A percentile compares a stretch with the other conserved stretches of the same genome.
phyloP scores from a whole-genome alignment of 2,329 filamentous ascomycete genomes.

The Pyrenophora teres region DNA sequence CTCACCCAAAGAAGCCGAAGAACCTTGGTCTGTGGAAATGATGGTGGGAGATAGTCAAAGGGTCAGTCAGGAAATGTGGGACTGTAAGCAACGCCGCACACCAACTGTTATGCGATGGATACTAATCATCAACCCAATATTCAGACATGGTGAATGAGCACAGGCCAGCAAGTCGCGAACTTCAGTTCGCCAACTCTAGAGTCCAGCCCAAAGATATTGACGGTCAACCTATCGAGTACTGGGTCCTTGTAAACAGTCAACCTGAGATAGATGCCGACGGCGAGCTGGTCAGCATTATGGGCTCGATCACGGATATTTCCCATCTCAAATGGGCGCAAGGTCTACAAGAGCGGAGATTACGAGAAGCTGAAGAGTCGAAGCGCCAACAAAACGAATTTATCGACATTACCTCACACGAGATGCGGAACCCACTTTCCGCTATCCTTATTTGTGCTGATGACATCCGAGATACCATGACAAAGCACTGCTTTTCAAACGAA shows the following conservation, averaged over 20 bases:
- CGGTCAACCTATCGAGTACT: slow-evolving; percentile 51
- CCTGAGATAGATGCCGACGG: slow-evolving; percentile 35
- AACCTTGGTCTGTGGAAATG: slow-evolving; percentile 52
- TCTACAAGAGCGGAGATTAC: slow-evolving; percentile 30
- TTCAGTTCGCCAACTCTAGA: slow-evolving; percentile 49
- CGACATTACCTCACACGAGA: slow-evolving; percentile 46
- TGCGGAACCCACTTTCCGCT: slow-evolving; percentile 44
- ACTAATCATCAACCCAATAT: neutral
- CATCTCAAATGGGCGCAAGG: slow-evolving; percentile 46
- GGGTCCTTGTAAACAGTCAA: slow-evolving; percentile 48
- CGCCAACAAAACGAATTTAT: slow-evolving; percentile 45
- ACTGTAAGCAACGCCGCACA: slow-evolving; percentile 8
- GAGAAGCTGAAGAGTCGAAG: slow-evolving; percentile 41
- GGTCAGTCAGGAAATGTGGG: slow-evolving; percentile 48
- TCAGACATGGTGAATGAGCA: slow-evolving; percentile 40
- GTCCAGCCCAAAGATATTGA: slow-evolving; percentile 41
- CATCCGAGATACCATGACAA: slow-evolving; percentile 33
- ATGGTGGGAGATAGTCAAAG: slow-evolving; percentile 45
- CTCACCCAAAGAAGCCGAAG: slow-evolving; percentile 43
- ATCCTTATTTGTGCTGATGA: slow-evolving; percentile 43
- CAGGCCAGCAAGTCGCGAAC: slow-evolving; percentile 49
- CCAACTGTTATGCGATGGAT: neutral
- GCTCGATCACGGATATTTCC: slow-evolving; percentile 40
- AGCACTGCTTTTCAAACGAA: slow-evolving; percentile 20
- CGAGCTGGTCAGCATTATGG: slow-evolving; percentile 37